Evolutionary conservation across 164 flowering plant genomes (phyloP).

Genomic region (Aristolochia fimbriata): DNA sequence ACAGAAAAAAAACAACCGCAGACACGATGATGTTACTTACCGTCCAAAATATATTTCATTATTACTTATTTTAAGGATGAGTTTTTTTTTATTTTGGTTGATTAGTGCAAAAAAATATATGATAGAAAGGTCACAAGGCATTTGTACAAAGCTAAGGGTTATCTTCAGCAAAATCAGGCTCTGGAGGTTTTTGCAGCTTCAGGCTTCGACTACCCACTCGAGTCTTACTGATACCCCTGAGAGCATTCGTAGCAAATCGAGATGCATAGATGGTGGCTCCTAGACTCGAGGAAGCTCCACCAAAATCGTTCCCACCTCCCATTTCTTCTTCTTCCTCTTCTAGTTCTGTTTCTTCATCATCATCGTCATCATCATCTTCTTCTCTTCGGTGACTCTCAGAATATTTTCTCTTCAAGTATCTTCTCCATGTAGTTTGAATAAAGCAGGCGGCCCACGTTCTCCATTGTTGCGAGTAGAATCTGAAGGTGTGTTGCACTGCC

Average conservation of each 20-base stretch:
- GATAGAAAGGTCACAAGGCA: no score
- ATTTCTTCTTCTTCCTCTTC: not conserved
- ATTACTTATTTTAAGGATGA: no score
- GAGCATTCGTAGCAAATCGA: conserved; percentile 65
- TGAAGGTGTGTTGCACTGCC: conserved; percentile 81
- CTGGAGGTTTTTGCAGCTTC: conserved; percentile 44
- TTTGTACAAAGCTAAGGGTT: not conserved
- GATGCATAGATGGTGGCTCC: conserved; percentile 85
- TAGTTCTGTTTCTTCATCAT: conserved; percentile 49
- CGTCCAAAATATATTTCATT: no score
- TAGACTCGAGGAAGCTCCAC: conserved; percentile 46
- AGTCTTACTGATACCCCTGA: conserved; percentile 29
- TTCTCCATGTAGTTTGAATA: conserved; percentile 88
- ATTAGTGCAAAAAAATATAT: no score
- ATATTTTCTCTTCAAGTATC: conserved; percentile 54
- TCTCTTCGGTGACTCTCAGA: conserved; percentile 59
- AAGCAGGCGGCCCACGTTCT: conserved; percentile 97
- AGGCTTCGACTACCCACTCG: conserved; percentile 28
- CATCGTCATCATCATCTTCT: conserved; percentile 60
- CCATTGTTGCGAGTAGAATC: conserved; percentile 94
- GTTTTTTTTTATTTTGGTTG: no score
- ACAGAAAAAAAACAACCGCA: not conserved
- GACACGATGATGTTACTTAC: no score
- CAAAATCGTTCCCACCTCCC: conserved; percentile 8
- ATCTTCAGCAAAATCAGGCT: conserved; percentile 41